Evolutionary conservation across 2,329 filamentous ascomycete genomes (phyloP).

Genomic region (Colletotrichum tropicicola): DNA sequence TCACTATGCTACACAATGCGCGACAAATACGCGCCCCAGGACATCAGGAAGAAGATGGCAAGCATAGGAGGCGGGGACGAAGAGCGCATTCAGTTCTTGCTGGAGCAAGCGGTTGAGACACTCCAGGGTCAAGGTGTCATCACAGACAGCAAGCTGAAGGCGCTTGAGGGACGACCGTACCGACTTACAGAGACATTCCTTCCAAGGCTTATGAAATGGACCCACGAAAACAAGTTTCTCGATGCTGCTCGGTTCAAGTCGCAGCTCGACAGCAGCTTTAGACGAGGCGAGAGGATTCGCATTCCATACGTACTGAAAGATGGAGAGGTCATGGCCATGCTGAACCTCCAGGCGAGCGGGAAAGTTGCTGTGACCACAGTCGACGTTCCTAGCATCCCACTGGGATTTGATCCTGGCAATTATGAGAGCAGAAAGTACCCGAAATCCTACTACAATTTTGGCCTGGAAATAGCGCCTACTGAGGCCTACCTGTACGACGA

Average conservation of each 20-base stretch:
- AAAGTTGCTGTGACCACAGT: slow-evolving; percentile 62
- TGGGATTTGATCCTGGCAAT: slow-evolving; percentile 75
- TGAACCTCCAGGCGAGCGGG: slow-evolving; percentile 70
- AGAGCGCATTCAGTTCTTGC: slow-evolving; percentile 46
- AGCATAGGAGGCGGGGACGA: slow-evolving; percentile 53
- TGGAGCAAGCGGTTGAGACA: slow-evolving; percentile 57
- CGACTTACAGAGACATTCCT: slow-evolving; percentile 68
- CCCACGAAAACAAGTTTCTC: slow-evolving; percentile 62
- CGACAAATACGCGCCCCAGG: slow-evolving; percentile 55
- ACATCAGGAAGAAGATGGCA: slow-evolving; percentile 60
- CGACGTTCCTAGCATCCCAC: slow-evolving; percentile 69
- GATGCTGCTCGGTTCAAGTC: slow-evolving; percentile 69
- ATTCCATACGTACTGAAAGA: slow-evolving; percentile 69
- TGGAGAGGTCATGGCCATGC: slow-evolving; percentile 72
- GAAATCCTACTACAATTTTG: slow-evolving; percentile 72
- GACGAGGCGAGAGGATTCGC: slow-evolving; percentile 47
- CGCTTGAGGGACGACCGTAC: slow-evolving; percentile 68
- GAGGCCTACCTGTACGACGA: slow-evolving; percentile 65
- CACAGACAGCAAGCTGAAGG: slow-evolving; percentile 67
- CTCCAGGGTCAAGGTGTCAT: slow-evolving; percentile 63
- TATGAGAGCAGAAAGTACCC: slow-evolving; percentile 77
- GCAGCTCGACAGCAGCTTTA: slow-evolving; percentile 65
- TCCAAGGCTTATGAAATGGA: slow-evolving; percentile 63
- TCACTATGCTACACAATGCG: slow-evolving; percentile 65
- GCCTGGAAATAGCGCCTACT: slow-evolving; percentile 68